Conservation (phyloP, 495 filamentous ascomycete genomes). For the Penicillium psychrofluorescens region DNA sequence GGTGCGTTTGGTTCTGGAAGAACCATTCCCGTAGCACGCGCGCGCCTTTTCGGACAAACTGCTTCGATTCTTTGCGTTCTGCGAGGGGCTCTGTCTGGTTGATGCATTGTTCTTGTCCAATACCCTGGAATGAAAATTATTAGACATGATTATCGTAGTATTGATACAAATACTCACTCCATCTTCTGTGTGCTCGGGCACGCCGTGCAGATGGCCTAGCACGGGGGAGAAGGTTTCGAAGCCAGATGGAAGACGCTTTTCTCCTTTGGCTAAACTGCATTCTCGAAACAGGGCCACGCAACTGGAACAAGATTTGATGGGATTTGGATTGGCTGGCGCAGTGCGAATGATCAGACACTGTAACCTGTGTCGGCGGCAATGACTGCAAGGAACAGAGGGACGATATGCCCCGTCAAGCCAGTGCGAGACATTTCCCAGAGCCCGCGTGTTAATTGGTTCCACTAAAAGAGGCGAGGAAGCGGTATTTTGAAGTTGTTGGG, state of each 20-base stretch:
- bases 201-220: constrained; percentile 32
- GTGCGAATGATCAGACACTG: constrained; percentile 42
- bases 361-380: constrained; percentile 35
- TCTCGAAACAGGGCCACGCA: constrained; percentile 68
- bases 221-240: constrained; percentile 42
- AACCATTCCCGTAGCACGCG: constrained; percentile 36
- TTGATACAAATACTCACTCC: background rate
- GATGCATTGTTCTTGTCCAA: background rate
- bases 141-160: too few species aligned
- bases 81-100: background rate
- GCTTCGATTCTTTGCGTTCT: constrained; percentile 36
- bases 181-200: constrained; percentile 28
- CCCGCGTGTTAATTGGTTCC: background rate
- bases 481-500: background rate
- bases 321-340: constrained; percentile 40
- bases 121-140: background rate
- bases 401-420: constrained; percentile 39
- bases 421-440: constrained; percentile 23
- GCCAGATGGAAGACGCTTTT: constrained; percentile 34
- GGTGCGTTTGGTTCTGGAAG: constrained; percentile 36
- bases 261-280: constrained; percentile 56
- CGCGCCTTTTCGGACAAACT: constrained; percentile 54
- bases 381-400: constrained; percentile 29
- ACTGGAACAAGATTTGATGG: constrained; percentile 61
- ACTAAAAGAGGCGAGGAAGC: too few species aligned